Percentiles rank a stretch among this genome's conserved stretches.
Conservation (phyloP, 805 yeast genomes). For the Saccharomyces paradoxus region DNA sequence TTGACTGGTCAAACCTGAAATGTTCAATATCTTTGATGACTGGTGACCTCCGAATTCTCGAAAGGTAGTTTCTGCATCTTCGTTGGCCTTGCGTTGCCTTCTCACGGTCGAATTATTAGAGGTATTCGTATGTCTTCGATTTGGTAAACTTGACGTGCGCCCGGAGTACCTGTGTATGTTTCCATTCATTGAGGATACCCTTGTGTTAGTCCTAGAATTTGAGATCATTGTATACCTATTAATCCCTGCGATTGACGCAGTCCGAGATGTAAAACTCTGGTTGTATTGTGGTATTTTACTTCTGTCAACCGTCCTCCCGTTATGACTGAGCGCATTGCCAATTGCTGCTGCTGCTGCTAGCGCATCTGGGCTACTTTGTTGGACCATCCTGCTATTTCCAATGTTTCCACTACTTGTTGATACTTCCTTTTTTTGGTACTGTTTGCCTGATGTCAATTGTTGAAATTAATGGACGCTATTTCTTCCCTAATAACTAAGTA, state of each 20-base stretch:
- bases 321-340: slow-evolving; percentile 37
- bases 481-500: not conserved
- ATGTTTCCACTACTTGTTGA: not conserved
- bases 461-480: not conserved
- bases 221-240: not conserved
- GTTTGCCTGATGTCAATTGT: not conserved
- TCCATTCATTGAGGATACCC: not conserved
- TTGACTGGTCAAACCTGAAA: slow-evolving; percentile 9
- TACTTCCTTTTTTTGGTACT: not conserved
- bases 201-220: not conserved
- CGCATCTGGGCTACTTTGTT: slow-evolving; percentile 37
- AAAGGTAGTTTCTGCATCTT: slow-evolving; percentile 27
- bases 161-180: not conserved
- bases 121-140: not conserved
- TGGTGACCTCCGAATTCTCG: slow-evolving; percentile 30
- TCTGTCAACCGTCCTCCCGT: slow-evolving; percentile 13
- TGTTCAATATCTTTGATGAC: slow-evolving; percentile 3
- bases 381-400: not conserved
- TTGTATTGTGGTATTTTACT: slow-evolving; percentile 13
- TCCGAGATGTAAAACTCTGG: not conserved
- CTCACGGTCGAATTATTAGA: not conserved
- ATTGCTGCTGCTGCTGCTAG: slow-evolving; percentile 54
- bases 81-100: not conserved
- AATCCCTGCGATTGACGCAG: not conserved
- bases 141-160: not conserved